Percentiles rank a stretch among this genome's conserved stretches.
Evolutionary conservation across 257 asterid genomes (phyloP).

Genomic region (Solanum phureja): DNA sequence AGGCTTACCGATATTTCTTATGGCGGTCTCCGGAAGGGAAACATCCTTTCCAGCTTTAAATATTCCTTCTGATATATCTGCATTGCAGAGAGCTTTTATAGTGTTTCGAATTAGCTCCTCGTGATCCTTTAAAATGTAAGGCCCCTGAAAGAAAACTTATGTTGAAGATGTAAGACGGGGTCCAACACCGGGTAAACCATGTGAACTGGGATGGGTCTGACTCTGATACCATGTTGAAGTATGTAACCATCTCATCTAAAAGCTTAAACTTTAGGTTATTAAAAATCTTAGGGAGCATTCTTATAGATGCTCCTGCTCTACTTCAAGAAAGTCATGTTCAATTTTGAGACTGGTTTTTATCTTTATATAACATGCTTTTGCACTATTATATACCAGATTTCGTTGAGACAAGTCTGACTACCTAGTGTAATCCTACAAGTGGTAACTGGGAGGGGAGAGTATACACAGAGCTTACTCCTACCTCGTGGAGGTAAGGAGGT

Average conservation of each 20-base stretch:
- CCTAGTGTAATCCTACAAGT: not conserved
- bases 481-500: not conserved
- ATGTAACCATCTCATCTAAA: not conserved
- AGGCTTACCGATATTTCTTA: constrained; percentile 48
- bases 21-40: constrained; percentile 75
- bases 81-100: constrained; percentile 78
- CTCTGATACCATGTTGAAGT: not conserved
- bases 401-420: not conserved
- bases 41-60: constrained; percentile 54
- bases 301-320: not conserved
- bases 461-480: not conserved
- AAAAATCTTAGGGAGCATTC: not conserved
- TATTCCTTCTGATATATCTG: constrained; percentile 68
- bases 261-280: not conserved
- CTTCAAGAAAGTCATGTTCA: not conserved
- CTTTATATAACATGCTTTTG: not conserved
- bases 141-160: constrained; percentile 39
- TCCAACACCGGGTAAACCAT: not conserved
- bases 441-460: no score
- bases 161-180: not conserved
- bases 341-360: not conserved
- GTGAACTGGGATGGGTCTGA: not conserved
- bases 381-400: not conserved
- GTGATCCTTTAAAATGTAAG: constrained; percentile 57
- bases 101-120: constrained; percentile 53